A percentile compares a stretch with the other conserved stretches of the same genome.
Conservation (phyloP, 345 rosid genomes). For the Populus tremula region DNA sequence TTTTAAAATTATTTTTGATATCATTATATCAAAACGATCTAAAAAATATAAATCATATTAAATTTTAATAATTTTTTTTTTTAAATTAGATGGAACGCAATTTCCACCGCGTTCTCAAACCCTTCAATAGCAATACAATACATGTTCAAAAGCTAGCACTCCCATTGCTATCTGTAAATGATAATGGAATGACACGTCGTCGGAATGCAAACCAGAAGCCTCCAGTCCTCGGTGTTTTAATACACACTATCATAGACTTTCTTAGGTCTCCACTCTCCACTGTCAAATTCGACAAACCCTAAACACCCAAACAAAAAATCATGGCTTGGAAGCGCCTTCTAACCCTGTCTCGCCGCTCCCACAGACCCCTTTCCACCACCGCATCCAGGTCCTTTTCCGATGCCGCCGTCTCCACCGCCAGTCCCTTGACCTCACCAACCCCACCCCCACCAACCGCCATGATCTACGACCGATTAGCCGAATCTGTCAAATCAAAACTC, state of each 20-base stretch:
- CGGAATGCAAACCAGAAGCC: too few relatives aligned
- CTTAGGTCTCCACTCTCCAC: neutral
- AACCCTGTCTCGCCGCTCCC: conserved; percentile 56
- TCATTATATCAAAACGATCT: too few relatives aligned
- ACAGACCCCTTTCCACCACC: conserved; percentile 25
- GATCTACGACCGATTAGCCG: conserved; percentile 79
- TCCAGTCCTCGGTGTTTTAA: neutral
- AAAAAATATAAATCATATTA: too few relatives aligned
- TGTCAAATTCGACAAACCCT: neutral
- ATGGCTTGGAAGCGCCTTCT: conserved; percentile 41
- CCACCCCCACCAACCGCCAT: conserved; percentile 64
- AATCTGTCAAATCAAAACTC: conserved; percentile 55
- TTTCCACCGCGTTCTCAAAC: too few relatives aligned
- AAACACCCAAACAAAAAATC: neutral
- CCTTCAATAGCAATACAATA: too few relatives aligned
- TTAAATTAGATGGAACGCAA: too few relatives aligned
- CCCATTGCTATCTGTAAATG: too few relatives aligned
- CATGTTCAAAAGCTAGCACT: too few relatives aligned
- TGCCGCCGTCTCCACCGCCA: conserved; percentile 33
- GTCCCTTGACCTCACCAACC: conserved; percentile 31
- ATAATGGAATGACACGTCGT: neutral
- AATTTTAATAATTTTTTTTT: too few relatives aligned
- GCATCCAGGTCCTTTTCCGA: conserved; percentile 44
- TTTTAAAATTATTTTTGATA: too few relatives aligned
- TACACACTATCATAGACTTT: neutral